Evolutionary conservation across 371 early-diverging fungal genomes (phyloP).

Genomic region (Mortierella sp.): DNA sequence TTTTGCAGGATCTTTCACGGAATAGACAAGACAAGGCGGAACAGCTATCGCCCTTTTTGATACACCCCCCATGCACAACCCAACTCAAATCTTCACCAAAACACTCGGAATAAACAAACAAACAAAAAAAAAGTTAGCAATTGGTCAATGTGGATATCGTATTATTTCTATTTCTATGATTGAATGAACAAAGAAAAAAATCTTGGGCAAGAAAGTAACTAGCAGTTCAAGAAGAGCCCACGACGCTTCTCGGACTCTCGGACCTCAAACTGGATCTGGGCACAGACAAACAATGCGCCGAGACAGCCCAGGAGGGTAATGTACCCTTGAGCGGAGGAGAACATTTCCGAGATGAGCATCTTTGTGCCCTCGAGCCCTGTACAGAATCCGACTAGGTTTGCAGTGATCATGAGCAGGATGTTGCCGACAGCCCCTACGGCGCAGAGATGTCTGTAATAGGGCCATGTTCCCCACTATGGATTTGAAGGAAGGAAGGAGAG

Average conservation of each 20-base stretch:
- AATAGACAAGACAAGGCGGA: not conserved
- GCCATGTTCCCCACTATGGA: constrained; percentile 63
- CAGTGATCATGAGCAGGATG: constrained; percentile 91
- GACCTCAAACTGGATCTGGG: constrained; percentile 88
- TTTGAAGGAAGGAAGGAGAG: not conserved
- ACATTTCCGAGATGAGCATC: constrained; percentile 60
- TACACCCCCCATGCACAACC: not conserved
- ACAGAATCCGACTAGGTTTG: constrained; percentile 94
- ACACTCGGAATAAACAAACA: constrained; percentile 5
- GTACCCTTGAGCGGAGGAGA: constrained; percentile 13
- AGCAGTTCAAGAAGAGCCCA: constrained; percentile 30
- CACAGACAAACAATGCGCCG: constrained; percentile 71
- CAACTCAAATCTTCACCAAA: not conserved
- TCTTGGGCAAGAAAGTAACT: too few species aligned
- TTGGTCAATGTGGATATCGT: not conserved
- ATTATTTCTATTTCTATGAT: not conserved
- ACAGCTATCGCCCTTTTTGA: not conserved
- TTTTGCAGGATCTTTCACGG: not conserved
- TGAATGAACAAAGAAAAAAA: not conserved
- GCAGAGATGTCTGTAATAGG: constrained; percentile 82
- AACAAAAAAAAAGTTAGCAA: not conserved
- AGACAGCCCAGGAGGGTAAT: constrained; percentile 41
- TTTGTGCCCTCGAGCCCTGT: constrained; percentile 89
- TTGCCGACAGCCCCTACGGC: constrained; percentile 87
- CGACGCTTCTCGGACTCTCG: constrained; percentile 74